Evolutionary conservation across 176 grass and related monocot species (phyloP).

Genomic region (Echinochloa phyllopogon): DNA sequence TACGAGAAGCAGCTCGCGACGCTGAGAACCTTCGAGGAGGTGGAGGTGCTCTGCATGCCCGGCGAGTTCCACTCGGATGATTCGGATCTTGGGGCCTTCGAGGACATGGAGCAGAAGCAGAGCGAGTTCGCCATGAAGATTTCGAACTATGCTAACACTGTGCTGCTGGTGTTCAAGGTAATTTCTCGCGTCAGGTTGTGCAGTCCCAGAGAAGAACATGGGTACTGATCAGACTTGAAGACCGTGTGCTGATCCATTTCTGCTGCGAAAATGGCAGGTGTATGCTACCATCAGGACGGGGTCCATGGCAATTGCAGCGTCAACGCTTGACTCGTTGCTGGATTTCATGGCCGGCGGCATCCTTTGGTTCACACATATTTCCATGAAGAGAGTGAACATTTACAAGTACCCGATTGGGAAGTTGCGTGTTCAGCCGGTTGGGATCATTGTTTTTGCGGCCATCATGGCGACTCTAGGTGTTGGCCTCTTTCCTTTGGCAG

Average conservation of each 20-base stretch:
- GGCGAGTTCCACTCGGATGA: slow-evolving; percentile 55
- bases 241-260: neutral
- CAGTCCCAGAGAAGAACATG: neutral
- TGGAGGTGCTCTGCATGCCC: slow-evolving; percentile 59
- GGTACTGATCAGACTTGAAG: neutral
- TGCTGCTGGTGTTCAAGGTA: slow-evolving; percentile 86
- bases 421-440: slow-evolving; percentile 74
- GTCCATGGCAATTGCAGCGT: slow-evolving; percentile 89
- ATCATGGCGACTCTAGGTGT: slow-evolving; percentile 87
- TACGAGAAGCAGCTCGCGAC: slow-evolving; percentile 79
- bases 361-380: slow-evolving; percentile 80
- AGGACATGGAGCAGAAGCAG: slow-evolving; percentile 62
- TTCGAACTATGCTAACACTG: slow-evolving; percentile 77
- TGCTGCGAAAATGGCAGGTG: slow-evolving; percentile 45
- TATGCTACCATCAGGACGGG: slow-evolving; percentile 81
- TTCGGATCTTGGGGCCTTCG: slow-evolving; percentile 36
- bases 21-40: slow-evolving; percentile 70
- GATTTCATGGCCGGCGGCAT: slow-evolving; percentile 86
- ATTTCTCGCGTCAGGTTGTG: neutral
- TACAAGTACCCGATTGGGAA: slow-evolving; percentile 92
- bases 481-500: slow-evolving; percentile 8
- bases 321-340: slow-evolving; percentile 87
- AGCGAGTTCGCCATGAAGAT: slow-evolving; percentile 87
- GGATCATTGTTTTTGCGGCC: slow-evolving; percentile 81
- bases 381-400: slow-evolving; percentile 83